These are phyloP conservation scores for Mortierella alpina DNA, from an alignment of 192 early-diverging fungal species.

Conservation along the genomic window DNA sequence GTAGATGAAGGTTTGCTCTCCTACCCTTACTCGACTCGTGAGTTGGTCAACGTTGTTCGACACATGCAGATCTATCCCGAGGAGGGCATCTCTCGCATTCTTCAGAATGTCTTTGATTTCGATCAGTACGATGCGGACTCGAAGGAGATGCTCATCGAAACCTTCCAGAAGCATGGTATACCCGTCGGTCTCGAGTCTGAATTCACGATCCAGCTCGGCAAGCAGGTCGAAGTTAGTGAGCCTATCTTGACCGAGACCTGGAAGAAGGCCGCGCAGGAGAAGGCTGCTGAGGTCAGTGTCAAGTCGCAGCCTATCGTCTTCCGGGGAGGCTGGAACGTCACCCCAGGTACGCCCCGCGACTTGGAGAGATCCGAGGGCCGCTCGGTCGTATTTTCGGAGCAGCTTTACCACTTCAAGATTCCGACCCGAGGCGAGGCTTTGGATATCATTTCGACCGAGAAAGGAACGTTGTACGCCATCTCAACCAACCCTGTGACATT, in stretches of 20 bases:
- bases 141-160: conserved; percentile 76
- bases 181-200: conserved; percentile 76
- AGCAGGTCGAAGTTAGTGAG: conserved; percentile 58
- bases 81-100: conserved; percentile 73
- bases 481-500: conserved; percentile 74
- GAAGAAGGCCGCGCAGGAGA: conserved; percentile 46
- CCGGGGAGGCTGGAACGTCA: conserved; percentile 67
- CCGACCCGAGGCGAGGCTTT: conserved; percentile 73
- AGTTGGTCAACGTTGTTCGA: conserved; percentile 80
- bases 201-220: conserved; percentile 70
- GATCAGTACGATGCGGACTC: conserved; percentile 78
- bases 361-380: conserved; percentile 69
- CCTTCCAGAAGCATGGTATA: conserved; percentile 79
- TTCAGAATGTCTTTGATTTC: conserved; percentile 88
- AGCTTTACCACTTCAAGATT: conserved; percentile 73
- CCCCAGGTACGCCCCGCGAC: conserved; percentile 57
- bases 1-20: conserved; percentile 81
- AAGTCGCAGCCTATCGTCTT: conserved; percentile 34
- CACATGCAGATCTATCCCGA: conserved; percentile 81
- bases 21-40: conserved; percentile 87
- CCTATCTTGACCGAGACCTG: conserved; percentile 68
- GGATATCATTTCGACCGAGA: conserved; percentile 64
- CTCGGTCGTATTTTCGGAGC: conserved; percentile 73
- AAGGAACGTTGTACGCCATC: conserved; percentile 66
- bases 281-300: conserved; percentile 16